Base-by-base conservation (phyloP, 2,329 filamentous ascomycete species). In the Coleophoma cylindrospora region DNA sequence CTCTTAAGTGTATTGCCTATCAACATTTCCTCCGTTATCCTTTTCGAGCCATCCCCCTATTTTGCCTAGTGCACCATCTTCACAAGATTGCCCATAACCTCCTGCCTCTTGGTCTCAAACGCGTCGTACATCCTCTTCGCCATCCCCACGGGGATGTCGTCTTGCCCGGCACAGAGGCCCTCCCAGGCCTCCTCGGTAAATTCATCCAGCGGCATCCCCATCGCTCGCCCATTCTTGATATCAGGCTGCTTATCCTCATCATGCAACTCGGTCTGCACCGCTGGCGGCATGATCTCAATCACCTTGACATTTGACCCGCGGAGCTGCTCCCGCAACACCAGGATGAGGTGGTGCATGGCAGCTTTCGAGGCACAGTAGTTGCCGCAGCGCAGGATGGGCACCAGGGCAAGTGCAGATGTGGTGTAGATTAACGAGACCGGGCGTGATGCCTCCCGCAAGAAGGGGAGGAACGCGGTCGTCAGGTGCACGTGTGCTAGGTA, bases 181-280 rank as follows among this genome's bases (percentile, higher is more conserved):
- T 27, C 46, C 53, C 54, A 62, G 8, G 53, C 66, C 32, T 66
- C 60, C 1, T 74, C 66, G 0, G 65, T 68, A 53, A 74, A 80
- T 3, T 67, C 59, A 3, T 57, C 59, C 19, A 78, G 51, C 3
- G 75, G 74, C 71, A 80, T 79, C 5, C 74, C 76, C 8, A 79
- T 51, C 9, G 61, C 56, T 2, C 66, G 63, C 6, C 74, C 73
- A 13, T 63, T 59, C 17, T 73, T 66, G 21, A 69, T 49, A 36
- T 73, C 73, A 50, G 74, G 57, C 38, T 58, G 54, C 32, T 58
- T 53, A 19, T 55, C 66, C 52, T 70, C 66, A 48, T 75, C 68
- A 53, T 75, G 72, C 1, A 76, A 52, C 53, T 76, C 73, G 2
- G 71, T 69, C 55, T 64, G 52, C 37, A 66, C 54, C 21, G 62